Conservation (phyloP, 2,329 filamentous ascomycete species). For the Arthrobotrys sphaeroides region DNA sequence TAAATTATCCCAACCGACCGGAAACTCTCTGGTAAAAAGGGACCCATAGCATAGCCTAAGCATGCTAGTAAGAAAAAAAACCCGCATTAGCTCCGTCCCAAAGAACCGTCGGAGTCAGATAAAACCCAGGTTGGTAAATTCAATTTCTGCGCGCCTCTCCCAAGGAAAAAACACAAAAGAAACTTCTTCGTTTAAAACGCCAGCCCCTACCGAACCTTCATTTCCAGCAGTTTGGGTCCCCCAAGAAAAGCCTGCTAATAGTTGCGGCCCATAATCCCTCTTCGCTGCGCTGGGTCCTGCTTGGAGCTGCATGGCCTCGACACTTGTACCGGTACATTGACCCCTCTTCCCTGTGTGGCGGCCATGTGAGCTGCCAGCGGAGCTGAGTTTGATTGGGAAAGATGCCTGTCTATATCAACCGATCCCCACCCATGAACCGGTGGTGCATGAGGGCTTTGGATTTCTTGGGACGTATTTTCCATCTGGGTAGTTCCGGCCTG, state of each 20-base stretch:
- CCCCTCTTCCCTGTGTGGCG: constrained; percentile 47
- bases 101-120: neutral
- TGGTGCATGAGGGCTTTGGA: neutral
- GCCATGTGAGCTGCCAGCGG: constrained; percentile 51
- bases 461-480: neutral
- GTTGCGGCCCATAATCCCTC: constrained; percentile 13
- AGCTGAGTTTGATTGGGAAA: constrained; percentile 49
- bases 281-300: constrained; percentile 6
- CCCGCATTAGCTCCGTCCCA: constrained; percentile 14
- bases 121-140: neutral
- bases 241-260: constrained; percentile 11
- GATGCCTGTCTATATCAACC: constrained; percentile 43
- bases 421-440: constrained; percentile 25
- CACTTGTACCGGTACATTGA: constrained; percentile 40
- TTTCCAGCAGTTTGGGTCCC: constrained; percentile 49
- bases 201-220: constrained; percentile 37
- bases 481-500: constrained; percentile 12
- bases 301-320: constrained; percentile 13
- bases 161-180: neutral
- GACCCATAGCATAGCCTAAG: constrained; percentile 12
- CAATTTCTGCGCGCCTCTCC: neutral
- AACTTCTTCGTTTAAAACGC: constrained; percentile 34
- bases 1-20: constrained; percentile 29
- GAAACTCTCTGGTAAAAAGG: constrained; percentile 1
- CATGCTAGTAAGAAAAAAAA: neutral